These are phyloP conservation scores for Corylus americana DNA, from an alignment of 306 rosid species.

Conservation along the genomic window DNA sequence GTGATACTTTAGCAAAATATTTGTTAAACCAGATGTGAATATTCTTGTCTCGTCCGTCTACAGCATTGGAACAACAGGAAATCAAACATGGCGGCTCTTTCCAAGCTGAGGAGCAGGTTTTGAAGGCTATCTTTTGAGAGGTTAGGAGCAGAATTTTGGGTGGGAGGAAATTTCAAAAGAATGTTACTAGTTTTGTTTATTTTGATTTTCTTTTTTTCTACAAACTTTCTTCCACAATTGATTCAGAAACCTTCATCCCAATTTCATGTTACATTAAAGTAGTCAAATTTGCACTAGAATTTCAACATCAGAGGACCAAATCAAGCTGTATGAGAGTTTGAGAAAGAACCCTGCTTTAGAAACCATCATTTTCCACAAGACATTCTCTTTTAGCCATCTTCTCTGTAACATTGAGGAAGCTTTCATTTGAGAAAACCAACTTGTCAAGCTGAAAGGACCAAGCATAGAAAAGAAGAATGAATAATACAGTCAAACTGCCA, in stretches of 20 bases:
- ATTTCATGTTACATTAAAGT: background rate
- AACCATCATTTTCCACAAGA: too few relatives aligned
- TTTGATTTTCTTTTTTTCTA: too few relatives aligned
- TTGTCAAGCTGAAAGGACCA: background rate
- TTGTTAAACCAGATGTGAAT: too few relatives aligned
- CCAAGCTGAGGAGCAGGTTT: too few relatives aligned
- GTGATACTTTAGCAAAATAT: too few relatives aligned
- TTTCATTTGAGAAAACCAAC: background rate
- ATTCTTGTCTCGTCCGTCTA: too few relatives aligned
- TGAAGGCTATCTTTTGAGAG: too few relatives aligned
- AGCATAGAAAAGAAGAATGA: background rate
- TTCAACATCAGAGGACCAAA: background rate
- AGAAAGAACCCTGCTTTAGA: background rate
- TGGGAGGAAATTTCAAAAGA: too few relatives aligned
- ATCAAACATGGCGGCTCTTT: too few relatives aligned
- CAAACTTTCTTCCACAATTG: background rate
- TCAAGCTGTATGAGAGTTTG: background rate
- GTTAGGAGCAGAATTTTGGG: too few relatives aligned
- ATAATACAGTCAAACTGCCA: background rate
- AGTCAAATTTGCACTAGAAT: background rate
- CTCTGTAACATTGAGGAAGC: background rate
- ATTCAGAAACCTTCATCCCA: background rate
- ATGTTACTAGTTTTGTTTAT: too few relatives aligned
- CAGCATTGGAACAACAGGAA: too few relatives aligned
- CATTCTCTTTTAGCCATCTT: background rate